Percentiles rank a stretch among this genome's conserved stretches.
Evolutionary conservation across 2,329 filamentous ascomycete species (phyloP).

Genomic region (Exophiala aquamarina): DNA sequence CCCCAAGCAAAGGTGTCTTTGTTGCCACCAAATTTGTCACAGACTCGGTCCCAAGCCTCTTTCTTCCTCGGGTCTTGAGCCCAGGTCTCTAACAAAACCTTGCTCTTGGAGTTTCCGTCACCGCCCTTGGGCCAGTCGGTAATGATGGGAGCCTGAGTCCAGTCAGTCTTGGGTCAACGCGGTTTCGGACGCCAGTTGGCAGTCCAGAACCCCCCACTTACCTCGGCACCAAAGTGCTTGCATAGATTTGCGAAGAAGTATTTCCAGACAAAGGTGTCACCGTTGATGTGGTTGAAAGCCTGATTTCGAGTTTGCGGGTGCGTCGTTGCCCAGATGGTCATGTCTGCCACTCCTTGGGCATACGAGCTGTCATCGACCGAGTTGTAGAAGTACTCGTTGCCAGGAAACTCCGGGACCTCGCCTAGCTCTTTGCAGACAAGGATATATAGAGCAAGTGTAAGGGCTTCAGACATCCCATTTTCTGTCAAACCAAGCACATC

Average conservation of each 20-base stretch:
- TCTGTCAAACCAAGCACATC: too few species aligned
- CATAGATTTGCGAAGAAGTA: constrained; percentile 29
- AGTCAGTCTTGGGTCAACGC: too few species aligned
- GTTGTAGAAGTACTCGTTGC: constrained; percentile 33
- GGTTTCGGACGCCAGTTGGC: constrained; percentile 26
- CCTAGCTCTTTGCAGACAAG: constrained; percentile 27
- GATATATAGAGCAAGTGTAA: constrained; percentile 29
- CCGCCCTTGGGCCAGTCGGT: too few species aligned
- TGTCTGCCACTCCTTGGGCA: constrained; percentile 30
- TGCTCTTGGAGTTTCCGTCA: too few species aligned
- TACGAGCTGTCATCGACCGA: constrained; percentile 32
- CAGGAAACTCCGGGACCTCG: constrained; percentile 27
- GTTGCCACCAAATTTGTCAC: constrained; percentile 27
- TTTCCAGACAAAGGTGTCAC: constrained; percentile 32
- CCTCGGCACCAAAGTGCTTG: constrained; percentile 28
- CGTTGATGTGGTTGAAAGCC: constrained; percentile 32
- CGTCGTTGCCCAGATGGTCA: constrained; percentile 30
- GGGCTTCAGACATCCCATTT: constrained; percentile 32
- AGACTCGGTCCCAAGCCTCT: constrained; percentile 25
- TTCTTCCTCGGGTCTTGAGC: constrained; percentile 30
- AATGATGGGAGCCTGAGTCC: too few species aligned
- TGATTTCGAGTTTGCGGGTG: constrained; percentile 28
- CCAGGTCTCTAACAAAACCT: constrained; percentile 30
- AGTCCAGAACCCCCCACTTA: constrained; percentile 5
- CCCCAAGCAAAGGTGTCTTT: constrained; percentile 30